Conservation (phyloP, 129 eudicot species). For the Saposhnikovia divaricata region DNA sequence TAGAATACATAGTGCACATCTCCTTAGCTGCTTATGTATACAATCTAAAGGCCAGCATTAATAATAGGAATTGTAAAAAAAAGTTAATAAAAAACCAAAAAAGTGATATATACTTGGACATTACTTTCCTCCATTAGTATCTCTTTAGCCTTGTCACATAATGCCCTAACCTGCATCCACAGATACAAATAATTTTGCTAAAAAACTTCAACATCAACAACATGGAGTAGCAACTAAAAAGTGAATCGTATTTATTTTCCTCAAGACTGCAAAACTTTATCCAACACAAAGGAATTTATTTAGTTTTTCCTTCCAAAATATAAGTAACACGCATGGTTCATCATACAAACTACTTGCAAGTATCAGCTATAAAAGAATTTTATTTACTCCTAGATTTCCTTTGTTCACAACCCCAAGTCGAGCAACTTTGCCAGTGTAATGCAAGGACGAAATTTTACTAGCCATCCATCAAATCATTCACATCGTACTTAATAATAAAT, state of each 20-base stretch:
- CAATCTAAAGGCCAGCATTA: too few species aligned
- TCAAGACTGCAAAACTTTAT: neutral
- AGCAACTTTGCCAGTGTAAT: neutral
- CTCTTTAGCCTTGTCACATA: constrained; percentile 92
- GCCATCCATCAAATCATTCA: neutral
- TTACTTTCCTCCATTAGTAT: constrained; percentile 85
- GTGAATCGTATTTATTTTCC: neutral
- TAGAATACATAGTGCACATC: too few species aligned
- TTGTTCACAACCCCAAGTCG: neutral
- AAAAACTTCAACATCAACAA: neutral
- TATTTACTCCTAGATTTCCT: neutral
- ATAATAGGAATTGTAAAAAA: too few species aligned
- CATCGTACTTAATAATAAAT: too few species aligned
- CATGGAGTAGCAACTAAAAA: neutral
- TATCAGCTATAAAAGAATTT: neutral
- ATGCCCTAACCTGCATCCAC: constrained; percentile 47
- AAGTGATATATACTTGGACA: constrained; percentile 56
- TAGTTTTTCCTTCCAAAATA: too few species aligned
- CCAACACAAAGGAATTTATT: neutral
- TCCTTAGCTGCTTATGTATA: too few species aligned
- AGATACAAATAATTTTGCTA: neutral
- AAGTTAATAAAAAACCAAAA: neutral
- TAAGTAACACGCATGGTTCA: neutral
- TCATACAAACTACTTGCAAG: neutral
- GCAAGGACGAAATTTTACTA: neutral